Evolutionary conservation across 2,329 filamentous ascomycete species (phyloP).

Genomic region (Elsinoe necatrix): DNA sequence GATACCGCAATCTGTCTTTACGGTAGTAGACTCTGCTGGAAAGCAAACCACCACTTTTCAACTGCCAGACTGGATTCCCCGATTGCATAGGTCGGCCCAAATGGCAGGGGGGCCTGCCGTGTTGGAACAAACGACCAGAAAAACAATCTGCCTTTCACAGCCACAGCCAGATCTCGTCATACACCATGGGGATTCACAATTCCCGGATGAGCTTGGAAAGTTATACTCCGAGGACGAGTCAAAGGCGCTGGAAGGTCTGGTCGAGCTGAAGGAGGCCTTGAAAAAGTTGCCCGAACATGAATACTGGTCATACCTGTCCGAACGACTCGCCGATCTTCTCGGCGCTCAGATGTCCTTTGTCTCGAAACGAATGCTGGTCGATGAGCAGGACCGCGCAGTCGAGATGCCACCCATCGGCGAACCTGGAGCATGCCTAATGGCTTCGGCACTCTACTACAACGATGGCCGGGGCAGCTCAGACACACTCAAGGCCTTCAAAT

Average conservation of each 20-base stretch:
- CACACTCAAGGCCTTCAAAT: slow-evolving; percentile 53
- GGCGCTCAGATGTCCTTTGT: slow-evolving; percentile 62
- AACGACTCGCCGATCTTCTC: slow-evolving; percentile 54
- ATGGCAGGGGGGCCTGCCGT: slow-evolving; percentile 10
- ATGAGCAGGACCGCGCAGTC: slow-evolving; percentile 50
- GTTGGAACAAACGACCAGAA: slow-evolving; percentile 12
- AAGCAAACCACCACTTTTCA: slow-evolving; percentile 1
- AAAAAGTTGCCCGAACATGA: slow-evolving; percentile 46
- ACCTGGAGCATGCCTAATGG: slow-evolving; percentile 55
- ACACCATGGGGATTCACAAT: slow-evolving; percentile 37
- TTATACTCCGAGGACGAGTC: slow-evolving; percentile 42
- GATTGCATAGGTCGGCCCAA: slow-evolving; percentile 8
- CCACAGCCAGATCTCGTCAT: slow-evolving; percentile 25
- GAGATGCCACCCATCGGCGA: slow-evolving; percentile 55
- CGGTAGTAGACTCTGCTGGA: background rate
- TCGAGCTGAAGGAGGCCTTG: slow-evolving; percentile 51
- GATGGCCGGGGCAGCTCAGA: slow-evolving; percentile 47
- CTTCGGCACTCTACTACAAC: slow-evolving; percentile 58
- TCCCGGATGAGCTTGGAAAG: slow-evolving; percentile 31
- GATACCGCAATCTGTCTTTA: background rate
- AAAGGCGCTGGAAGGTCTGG: slow-evolving; percentile 52
- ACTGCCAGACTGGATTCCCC: slow-evolving; percentile 7
- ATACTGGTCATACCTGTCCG: slow-evolving; percentile 58
- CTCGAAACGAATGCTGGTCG: slow-evolving; percentile 53
- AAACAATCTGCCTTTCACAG: slow-evolving; percentile 13